These are phyloP conservation scores for Aspergillus leporis DNA, from an alignment of 495 filamentous ascomycete genomes.

Conservation along the genomic window DNA sequence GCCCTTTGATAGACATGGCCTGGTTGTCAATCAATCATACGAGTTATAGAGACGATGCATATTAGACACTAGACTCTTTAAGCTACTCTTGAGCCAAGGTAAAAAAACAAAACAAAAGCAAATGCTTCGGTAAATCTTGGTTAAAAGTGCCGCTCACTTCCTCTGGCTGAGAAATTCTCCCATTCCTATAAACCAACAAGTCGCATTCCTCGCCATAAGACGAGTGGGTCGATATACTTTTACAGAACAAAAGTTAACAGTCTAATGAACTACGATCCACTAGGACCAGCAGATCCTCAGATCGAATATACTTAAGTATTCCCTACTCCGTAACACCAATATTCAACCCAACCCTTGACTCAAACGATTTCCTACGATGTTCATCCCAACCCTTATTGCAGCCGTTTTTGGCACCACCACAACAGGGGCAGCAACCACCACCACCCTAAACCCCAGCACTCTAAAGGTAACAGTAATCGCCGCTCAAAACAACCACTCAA, in stretches of 20 bases:
- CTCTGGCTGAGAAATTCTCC: background rate
- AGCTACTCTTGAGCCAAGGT: too few species aligned
- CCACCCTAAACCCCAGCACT: slow-evolving; percentile 18
- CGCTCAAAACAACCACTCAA: slow-evolving; percentile 41
- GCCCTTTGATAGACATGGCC: background rate
- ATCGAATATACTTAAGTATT: background rate
- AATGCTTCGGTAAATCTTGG: too few species aligned
- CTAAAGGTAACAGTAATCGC: slow-evolving; percentile 46
- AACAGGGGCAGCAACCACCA: slow-evolving; percentile 23
- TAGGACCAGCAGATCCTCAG: background rate
- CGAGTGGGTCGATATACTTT: background rate
- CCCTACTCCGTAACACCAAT: too few species aligned
- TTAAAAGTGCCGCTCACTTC: background rate
- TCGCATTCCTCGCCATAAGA: too few species aligned
- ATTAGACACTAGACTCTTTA: too few species aligned
- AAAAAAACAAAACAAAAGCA: too few species aligned
- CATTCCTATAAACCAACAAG: too few species aligned
- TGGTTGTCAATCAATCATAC: too few species aligned
- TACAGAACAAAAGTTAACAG: background rate
- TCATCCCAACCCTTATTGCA: slow-evolving; percentile 20
- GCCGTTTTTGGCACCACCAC: slow-evolving; percentile 18
- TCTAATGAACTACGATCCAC: background rate
- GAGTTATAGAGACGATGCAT: too few species aligned
- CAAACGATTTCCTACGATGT: slow-evolving; percentile 5
- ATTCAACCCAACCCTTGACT: background rate